A percentile compares a stretch with the other conserved stretches of the same genome.
Evolutionary conservation across 805 yeast species (phyloP).

Genomic region (Priceomyces fermenticarens): DNA sequence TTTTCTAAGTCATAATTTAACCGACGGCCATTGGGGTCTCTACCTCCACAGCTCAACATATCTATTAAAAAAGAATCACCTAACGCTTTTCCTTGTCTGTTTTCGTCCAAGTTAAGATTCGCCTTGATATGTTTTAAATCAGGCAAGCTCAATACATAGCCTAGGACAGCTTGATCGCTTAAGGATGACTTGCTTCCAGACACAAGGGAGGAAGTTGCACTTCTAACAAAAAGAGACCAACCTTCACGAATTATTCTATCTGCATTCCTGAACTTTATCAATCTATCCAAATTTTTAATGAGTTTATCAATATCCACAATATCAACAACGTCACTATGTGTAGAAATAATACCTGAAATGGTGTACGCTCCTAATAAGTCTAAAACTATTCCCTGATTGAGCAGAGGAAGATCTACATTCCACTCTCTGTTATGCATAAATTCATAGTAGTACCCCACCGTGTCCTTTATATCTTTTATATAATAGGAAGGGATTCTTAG

Average conservation of each 20-base stretch:
- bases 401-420: conserved; percentile 10
- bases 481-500: conserved; percentile 31
- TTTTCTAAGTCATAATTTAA: conserved; percentile 27
- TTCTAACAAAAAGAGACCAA: conserved; percentile 33
- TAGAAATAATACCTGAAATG: conserved; percentile 16
- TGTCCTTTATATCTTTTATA: conserved; percentile 26
- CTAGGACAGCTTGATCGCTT: conserved; percentile 2
- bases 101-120: conserved; percentile 25
- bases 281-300: conserved; percentile 20
- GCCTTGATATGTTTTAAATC: conserved; percentile 29
- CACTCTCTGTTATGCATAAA: conserved; percentile 12
- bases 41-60: conserved; percentile 36
- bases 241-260: conserved; percentile 22
- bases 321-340: conserved; percentile 27
- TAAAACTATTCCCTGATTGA: conserved; percentile 22
- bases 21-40: conserved; percentile 24
- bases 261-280: conserved; percentile 32
- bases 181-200: background rate
- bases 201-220: conserved; percentile 8
- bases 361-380: conserved; percentile 28
- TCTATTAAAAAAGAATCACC: conserved; percentile 36
- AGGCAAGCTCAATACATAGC: conserved; percentile 22
- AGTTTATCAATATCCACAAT: conserved; percentile 41
- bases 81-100: conserved; percentile 12
- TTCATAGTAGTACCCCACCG: conserved; percentile 33